Percentiles rank a stretch among this genome's conserved stretches.
These are phyloP conservation scores for Penstemon davidsonii DNA, from an alignment of 257 asterid genomes.

Conservation along the genomic window DNA sequence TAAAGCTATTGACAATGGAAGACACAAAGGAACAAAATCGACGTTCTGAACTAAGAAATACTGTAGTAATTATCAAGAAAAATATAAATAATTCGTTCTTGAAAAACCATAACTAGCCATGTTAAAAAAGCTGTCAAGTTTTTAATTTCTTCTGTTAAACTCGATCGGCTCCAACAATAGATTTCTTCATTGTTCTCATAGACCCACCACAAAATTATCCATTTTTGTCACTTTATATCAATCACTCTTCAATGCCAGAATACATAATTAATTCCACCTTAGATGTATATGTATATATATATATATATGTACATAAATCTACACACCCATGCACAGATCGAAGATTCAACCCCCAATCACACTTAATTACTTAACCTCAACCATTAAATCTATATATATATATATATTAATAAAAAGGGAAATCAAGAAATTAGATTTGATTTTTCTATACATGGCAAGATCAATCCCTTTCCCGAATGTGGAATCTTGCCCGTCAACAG, in stretches of 20 bases:
- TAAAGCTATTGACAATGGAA: neutral
- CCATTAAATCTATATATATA: neutral
- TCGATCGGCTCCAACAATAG: neutral
- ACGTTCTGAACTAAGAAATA: conserved; percentile 5
- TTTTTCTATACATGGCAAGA: conserved; percentile 17
- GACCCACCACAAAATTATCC: conserved; percentile 2
- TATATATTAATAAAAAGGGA: neutral
- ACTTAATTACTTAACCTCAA: neutral
- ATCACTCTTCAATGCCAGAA: conserved; percentile 23
- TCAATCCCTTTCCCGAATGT: conserved; percentile 41
- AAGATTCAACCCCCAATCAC: neutral
- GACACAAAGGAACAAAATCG: neutral
- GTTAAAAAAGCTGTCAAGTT: conserved; percentile 18
- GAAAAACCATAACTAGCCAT: conserved; percentile 13
- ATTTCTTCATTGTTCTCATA: conserved; percentile 18
- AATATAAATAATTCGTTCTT: neutral
- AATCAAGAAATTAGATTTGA: neutral
- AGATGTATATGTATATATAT: too few relatives aligned
- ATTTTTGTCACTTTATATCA: conserved; percentile 27
- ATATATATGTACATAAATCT: neutral
- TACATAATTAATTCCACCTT: neutral
- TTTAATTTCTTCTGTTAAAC: neutral
- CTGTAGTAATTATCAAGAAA: neutral
- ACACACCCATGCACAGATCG: too few relatives aligned
- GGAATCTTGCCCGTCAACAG: conserved; percentile 46